Evolutionary conservation across 75 land plant species (phyloP).

Genomic region (Larix kaempferi): DNA sequence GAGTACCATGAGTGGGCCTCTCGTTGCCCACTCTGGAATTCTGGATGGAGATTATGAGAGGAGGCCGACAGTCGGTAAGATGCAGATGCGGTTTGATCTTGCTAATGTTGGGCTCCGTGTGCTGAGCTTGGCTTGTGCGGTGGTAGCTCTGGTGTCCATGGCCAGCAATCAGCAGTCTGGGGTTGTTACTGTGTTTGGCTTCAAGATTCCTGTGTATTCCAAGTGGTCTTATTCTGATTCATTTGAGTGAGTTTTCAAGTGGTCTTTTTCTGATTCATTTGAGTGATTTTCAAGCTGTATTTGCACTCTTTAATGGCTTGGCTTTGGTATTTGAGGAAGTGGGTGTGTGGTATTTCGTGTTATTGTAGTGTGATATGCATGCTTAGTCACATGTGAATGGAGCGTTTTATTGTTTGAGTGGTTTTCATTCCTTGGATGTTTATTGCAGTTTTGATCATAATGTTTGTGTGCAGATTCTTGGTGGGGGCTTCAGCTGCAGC

Average conservation of each 20-base stretch:
- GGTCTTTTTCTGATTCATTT: neutral
- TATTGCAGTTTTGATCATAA: neutral
- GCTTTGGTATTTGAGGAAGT: neutral
- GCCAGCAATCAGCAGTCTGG: constrained; percentile 31
- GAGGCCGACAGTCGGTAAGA: neutral
- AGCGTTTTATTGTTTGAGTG: too few species aligned
- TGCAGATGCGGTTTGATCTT: constrained; percentile 5
- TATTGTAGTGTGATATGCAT: too few species aligned
- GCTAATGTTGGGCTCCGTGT: constrained; percentile 18
- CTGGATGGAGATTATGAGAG: neutral
- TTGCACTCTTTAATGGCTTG: too few species aligned
- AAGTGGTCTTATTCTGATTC: constrained; percentile 67
- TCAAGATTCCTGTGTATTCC: constrained; percentile 39
- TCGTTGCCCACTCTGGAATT: constrained; percentile 5
- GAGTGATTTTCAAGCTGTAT: too few species aligned
- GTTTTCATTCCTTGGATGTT: too few species aligned
- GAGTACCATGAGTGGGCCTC: constrained; percentile 16
- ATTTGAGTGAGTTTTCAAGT: constrained; percentile 38
- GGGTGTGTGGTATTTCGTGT: neutral
- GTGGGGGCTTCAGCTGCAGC: constrained; percentile 53
- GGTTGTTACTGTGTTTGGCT: constrained; percentile 36
- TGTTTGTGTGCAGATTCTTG: constrained; percentile 35
- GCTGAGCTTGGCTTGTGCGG: constrained; percentile 20
- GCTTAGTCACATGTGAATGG: too few species aligned
- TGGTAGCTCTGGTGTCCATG: constrained; percentile 36